A percentile compares a stretch with the other conserved stretches of the same genome.
These are phyloP conservation scores for Tylopilus sp. DNA, from an alignment of 1,284 basidiomycete genomes.

Conservation along the genomic window DNA sequence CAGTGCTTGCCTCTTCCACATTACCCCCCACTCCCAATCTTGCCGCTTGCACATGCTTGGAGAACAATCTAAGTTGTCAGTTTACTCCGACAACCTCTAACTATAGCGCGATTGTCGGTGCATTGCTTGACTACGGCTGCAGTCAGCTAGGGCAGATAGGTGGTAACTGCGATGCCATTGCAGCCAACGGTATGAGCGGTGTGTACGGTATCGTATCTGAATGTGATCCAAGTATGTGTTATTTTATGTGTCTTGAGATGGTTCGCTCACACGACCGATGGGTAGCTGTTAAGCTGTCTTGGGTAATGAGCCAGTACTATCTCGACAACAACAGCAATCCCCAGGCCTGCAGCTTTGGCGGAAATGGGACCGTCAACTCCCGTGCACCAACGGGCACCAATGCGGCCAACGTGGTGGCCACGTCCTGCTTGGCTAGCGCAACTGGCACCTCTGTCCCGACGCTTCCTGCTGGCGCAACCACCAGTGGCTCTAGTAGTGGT, in stretches of 20 bases:
- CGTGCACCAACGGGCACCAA: conserved; percentile 49
- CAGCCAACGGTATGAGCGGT: conserved; percentile 70
- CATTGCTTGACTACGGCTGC: conserved; percentile 68
- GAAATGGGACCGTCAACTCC: conserved; percentile 79
- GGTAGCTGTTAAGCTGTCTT: conserved; percentile 73
- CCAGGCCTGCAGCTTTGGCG: conserved; percentile 70
- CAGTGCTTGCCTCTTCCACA: conserved; percentile 61
- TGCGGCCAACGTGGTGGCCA: conserved; percentile 59
- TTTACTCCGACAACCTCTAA: conserved; percentile 64
- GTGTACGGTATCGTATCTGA: conserved; percentile 71
- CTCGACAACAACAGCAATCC: conserved; percentile 56
- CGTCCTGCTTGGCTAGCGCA: conserved; percentile 68
- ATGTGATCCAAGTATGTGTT: conserved; percentile 67
- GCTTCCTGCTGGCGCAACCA: conserved; percentile 37
- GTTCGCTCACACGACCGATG: conserved; percentile 15
- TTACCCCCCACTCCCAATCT: conserved; percentile 84
- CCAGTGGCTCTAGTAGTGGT: conserved; percentile 18
- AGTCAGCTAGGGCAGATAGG: conserved; percentile 60
- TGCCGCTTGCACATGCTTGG: conserved; percentile 75
- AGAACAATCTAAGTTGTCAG: conserved; percentile 64
- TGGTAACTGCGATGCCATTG: conserved; percentile 65
- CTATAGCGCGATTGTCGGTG: conserved; percentile 65
- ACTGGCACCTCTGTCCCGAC: conserved; percentile 66
- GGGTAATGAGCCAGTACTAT: conserved; percentile 80
- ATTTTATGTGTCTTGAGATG: not conserved